These are phyloP conservation scores for Pyrus communis DNA, from an alignment of 306 rosid species.

Conservation along the genomic window DNA sequence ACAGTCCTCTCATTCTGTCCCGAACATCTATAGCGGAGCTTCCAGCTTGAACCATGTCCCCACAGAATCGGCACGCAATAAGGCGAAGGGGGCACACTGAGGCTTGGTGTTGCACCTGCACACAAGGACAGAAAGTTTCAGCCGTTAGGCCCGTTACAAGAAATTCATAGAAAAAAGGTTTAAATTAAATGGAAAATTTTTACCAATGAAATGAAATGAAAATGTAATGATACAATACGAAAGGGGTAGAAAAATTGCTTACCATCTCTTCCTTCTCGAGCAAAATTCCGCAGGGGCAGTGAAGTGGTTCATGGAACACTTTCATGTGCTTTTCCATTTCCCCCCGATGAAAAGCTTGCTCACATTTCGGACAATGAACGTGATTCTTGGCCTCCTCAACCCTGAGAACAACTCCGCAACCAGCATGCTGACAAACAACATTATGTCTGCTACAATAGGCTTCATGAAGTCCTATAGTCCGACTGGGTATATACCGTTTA, in stretches of 20 bases:
- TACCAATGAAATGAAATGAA: not conserved
- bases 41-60: constrained; percentile 99
- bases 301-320: constrained; percentile 87
- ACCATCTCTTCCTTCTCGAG: constrained; percentile 96
- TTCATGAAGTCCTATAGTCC: constrained; percentile 82
- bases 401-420: constrained; percentile 88
- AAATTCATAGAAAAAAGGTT: not conserved
- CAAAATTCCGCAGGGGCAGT: constrained; percentile 72
- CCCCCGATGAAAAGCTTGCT: constrained; percentile 73
- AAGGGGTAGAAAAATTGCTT: constrained; percentile 8
- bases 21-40: constrained; percentile 63
- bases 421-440: constrained; percentile 54
- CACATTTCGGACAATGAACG: constrained; percentile 77
- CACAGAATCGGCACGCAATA: constrained; percentile 75
- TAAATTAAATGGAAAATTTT: not conserved
- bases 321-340: constrained; percentile 86
- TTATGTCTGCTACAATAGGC: constrained; percentile 90
- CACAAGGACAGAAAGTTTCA: constrained; percentile 3
- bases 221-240: not conserved
- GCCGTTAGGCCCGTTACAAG: not conserved
- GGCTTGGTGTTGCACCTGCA: constrained; percentile 80
- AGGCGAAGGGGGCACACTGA: constrained; percentile 71
- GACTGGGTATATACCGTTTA: constrained; percentile 70
- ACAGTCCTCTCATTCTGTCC: constrained; percentile 75
- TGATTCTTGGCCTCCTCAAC: constrained; percentile 79